Conservation (phyloP, 805 yeast species). For the Candida quercuum region DNA sequence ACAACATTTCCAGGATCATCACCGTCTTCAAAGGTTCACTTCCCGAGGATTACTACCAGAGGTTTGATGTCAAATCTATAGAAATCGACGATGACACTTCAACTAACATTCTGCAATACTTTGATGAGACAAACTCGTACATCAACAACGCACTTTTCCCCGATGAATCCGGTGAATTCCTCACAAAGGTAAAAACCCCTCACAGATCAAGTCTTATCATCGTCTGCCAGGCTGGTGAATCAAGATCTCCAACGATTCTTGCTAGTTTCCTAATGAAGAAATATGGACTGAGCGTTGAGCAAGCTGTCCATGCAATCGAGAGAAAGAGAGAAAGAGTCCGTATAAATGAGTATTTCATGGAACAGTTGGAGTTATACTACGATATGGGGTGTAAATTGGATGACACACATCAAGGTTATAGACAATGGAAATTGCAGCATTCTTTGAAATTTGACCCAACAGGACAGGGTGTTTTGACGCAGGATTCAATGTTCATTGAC, state of each 20-base stretch:
- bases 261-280: conserved; percentile 87
- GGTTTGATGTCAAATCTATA: conserved; percentile 53
- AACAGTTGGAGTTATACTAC: conserved; percentile 65
- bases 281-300: conserved; percentile 48
- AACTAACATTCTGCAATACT: conserved; percentile 57
- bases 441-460: conserved; percentile 37
- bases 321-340: conserved; percentile 53
- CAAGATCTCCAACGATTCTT: conserved; percentile 81
- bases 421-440: conserved; percentile 36
- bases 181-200: conserved; percentile 21
- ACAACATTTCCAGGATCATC: conserved; percentile 65
- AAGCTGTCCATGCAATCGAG: conserved; percentile 72
- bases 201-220: conserved; percentile 47
- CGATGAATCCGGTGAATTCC: conserved; percentile 27
- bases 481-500: conserved; percentile 28
- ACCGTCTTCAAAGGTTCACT: conserved; percentile 64
- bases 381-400: conserved; percentile 33
- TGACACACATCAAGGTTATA: conserved; percentile 30
- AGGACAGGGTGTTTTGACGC: conserved; percentile 26
- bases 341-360: conserved; percentile 72
- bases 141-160: conserved; percentile 60
- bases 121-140: conserved; percentile 59
- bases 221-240: conserved; percentile 89
- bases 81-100: conserved; percentile 67
- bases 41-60: conserved; percentile 42